These are phyloP conservation scores for Sparassis latifolia DNA, from an alignment of 1,284 basidiomycete species.

Conservation along the genomic window DNA sequence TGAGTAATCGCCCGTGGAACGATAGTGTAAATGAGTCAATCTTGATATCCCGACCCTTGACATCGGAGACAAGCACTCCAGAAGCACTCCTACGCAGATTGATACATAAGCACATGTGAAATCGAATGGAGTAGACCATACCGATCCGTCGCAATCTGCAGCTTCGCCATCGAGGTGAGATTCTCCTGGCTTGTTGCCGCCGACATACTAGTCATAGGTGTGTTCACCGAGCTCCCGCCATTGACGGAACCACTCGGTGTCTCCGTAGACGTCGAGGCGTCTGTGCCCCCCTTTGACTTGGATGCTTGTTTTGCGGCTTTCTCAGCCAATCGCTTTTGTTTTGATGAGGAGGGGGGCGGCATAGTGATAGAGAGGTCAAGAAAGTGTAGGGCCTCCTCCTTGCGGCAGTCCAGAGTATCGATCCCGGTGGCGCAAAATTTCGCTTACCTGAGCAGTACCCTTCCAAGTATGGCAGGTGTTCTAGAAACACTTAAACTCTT, in stretches of 20 bases:
- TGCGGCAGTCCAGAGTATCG: conserved; percentile 7
- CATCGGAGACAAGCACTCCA: conserved; percentile 91
- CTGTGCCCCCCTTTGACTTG: conserved; percentile 33
- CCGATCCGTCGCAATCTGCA: conserved; percentile 85
- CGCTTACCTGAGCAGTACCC: conserved; percentile 15
- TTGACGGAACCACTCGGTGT: conserved; percentile 59
- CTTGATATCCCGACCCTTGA: conserved; percentile 93
- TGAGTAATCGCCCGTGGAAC: conserved; percentile 92
- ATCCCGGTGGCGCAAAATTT: conserved; percentile 18
- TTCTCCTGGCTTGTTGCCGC: conserved; percentile 74
- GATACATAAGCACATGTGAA: neutral
- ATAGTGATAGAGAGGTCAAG: conserved; percentile 29
- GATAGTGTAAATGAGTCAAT: conserved; percentile 95
- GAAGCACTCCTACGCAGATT: conserved; percentile 61
- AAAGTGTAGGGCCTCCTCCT: neutral
- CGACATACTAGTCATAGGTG: conserved; percentile 73
- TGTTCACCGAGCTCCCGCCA: conserved; percentile 52
- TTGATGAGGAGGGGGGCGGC: conserved; percentile 67
- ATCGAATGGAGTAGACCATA: conserved; percentile 25
- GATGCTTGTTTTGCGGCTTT: conserved; percentile 77
- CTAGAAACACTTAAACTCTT: too few relatives aligned
- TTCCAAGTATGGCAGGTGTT: too few relatives aligned
- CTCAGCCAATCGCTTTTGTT: conserved; percentile 84
- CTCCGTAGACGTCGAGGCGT: conserved; percentile 34
- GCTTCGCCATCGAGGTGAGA: conserved; percentile 78